A percentile compares a stretch with the other conserved stretches of the same genome.
phyloP scores from a whole-genome alignment of 192 early-diverging fungal species.

The Oehlia diaphana region DNA sequence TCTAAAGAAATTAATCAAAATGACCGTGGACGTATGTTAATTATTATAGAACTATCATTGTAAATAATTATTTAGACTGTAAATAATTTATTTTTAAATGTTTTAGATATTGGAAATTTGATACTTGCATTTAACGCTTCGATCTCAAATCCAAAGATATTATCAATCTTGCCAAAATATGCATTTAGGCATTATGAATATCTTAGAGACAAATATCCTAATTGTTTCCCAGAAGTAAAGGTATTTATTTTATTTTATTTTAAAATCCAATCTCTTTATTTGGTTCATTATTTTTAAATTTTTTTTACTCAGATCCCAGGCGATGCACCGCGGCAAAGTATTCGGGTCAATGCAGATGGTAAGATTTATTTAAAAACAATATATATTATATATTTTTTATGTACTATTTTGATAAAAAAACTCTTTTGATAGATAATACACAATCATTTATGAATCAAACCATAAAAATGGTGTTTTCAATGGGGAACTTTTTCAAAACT shows the following conservation, averaged over 20 bases:
- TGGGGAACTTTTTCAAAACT: constrained; percentile 11
- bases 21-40: constrained; percentile 19
- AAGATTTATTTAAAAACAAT: neutral
- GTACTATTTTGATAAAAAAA: neutral
- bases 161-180: constrained; percentile 69
- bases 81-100: constrained; percentile 6
- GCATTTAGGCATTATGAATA: constrained; percentile 75
- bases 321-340: neutral
- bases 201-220: constrained; percentile 67
- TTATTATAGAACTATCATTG: neutral
- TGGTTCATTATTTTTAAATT: neutral
- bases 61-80: neutral
- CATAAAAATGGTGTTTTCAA: neutral
- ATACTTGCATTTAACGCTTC: constrained; percentile 81
- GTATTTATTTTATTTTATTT: constrained; percentile 27
- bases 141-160: constrained; percentile 44
- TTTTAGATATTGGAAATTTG: constrained; percentile 69
- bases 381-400: neutral
- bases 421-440: neutral
- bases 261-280: neutral
- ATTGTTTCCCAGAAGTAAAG: constrained; percentile 62
- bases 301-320: too few relatives aligned
- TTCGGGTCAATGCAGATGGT: constrained; percentile 1
- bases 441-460: constrained; percentile 29
- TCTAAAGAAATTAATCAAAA: constrained; percentile 20